These are phyloP conservation scores for Aegilops umbellulata DNA, from an alignment of 176 grass and related monocot species.

Conservation along the genomic window DNA sequence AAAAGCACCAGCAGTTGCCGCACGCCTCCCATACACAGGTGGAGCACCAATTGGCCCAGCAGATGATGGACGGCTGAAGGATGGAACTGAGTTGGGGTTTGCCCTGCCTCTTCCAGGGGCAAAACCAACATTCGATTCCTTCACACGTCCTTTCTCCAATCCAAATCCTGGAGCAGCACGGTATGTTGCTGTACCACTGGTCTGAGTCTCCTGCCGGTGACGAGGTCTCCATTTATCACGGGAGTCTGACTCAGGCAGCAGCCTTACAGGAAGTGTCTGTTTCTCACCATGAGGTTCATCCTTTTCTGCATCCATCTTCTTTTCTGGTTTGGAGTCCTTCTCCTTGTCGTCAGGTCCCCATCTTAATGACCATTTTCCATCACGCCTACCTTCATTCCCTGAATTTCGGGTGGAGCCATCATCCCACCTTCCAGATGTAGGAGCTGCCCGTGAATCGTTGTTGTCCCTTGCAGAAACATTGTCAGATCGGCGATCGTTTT, in stretches of 20 bases:
- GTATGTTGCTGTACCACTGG: constrained; percentile 46
- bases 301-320: constrained; percentile 65
- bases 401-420: constrained; percentile 51
- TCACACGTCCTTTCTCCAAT: constrained; percentile 65
- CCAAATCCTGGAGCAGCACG: constrained; percentile 95
- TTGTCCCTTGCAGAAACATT: constrained; percentile 64
- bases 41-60: constrained; percentile 69
- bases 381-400: constrained; percentile 59
- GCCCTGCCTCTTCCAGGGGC: constrained; percentile 85
- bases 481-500: constrained; percentile 64
- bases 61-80: constrained; percentile 41
- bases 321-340: constrained; percentile 68
- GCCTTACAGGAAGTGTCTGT: constrained; percentile 55
- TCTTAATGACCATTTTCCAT: constrained; percentile 91
- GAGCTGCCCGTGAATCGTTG: constrained; percentile 43
- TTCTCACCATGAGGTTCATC: constrained; percentile 68
- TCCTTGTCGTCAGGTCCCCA: constrained; percentile 98
- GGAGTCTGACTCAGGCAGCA: constrained; percentile 74
- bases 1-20: constrained; percentile 37
- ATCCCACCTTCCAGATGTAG: constrained; percentile 57
- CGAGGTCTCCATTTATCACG: constrained; percentile 99
- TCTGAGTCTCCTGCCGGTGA: constrained; percentile 76
- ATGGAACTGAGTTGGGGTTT: constrained; percentile 43
- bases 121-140: constrained; percentile 71
- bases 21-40: constrained; percentile 37